Evolutionary conservation across 139 green algal species (phyloP), one percentile per base, ranked within the genome.

Genomic region (Raphidocelis subcapitata): DNA sequence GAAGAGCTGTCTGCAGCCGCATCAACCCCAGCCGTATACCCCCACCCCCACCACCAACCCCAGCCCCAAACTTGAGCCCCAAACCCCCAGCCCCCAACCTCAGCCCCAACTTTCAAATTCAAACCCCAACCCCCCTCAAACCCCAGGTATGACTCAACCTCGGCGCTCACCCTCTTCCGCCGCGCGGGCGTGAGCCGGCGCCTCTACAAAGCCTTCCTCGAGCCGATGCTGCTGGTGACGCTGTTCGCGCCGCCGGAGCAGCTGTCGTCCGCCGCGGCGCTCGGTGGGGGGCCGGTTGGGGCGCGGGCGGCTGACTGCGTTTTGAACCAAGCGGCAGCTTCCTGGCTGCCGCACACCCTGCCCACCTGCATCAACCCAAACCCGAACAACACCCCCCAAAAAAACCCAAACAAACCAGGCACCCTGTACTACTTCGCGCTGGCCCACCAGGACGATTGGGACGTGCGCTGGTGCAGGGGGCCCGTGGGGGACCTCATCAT

Each of bases 191-290:
- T 92, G 2, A 82, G 67, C 5, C 18, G 68, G 12, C 64, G 70
- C 37, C 72, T 94, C 41, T 96, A 95, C 77, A 76, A 89, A 5
- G 77, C 87, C n/a, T 95, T 95, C 72, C 70, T 97, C 46, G 85
- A 92, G 56, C 90, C 92, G 10, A 85, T 92, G 51, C 79, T 97
- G 62, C 88, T 93, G 73, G 91, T 97, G 8, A 91, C 85, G 1
- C 85, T 97, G 1, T 97, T 97, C 85, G 91, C 92, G 0, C 90
- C 92, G 0, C 86, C 90, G 4, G 74, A 84, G 64, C 71, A 95
- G 62, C 79, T 96, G 8, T 93, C 86, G 1, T 92, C 92, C 3
- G 92, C 87, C 0, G 86, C 86, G 14, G 74, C 85, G 5, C 76
- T 96, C 1, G 85, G 84, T 82, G 28, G 57, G 67, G 8, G 8